Percentiles rank a stretch among this genome's conserved stretches.
Conservation (phyloP, 2,329 filamentous ascomycete genomes). For the Botryotinia convoluta region DNA sequence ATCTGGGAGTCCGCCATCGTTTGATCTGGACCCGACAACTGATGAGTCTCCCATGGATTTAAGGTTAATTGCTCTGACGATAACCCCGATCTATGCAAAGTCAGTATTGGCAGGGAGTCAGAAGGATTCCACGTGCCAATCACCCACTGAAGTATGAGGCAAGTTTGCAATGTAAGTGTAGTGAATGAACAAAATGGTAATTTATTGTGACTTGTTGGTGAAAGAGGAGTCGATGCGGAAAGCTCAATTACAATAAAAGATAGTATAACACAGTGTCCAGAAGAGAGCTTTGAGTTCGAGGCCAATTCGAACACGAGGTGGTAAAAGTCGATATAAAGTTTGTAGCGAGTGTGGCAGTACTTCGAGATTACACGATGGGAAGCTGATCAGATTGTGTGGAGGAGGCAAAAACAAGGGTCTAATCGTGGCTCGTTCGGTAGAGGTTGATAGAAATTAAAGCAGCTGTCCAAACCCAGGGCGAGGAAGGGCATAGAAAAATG, state of each 20-base stretch:
- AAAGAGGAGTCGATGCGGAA: background rate
- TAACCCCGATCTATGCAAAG: background rate
- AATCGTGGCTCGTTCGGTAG: slow-evolving; percentile 17
- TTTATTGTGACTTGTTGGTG: background rate
- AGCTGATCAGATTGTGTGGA: slow-evolving; percentile 12
- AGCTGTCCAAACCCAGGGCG: background rate
- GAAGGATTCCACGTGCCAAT: slow-evolving; percentile 2
- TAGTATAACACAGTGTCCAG: background rate
- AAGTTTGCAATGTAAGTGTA: background rate
- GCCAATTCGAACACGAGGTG: background rate
- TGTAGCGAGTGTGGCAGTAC: slow-evolving; percentile 6
- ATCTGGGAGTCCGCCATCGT: slow-evolving; percentile 16
- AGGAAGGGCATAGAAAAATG: background rate
- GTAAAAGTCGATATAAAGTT: slow-evolving; percentile 9
- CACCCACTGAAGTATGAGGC: background rate
- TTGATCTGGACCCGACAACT: slow-evolving; percentile 11
- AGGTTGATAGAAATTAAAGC: slow-evolving; percentile 6
- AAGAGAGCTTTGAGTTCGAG: background rate
- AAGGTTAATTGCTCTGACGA: background rate
- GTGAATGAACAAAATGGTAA: background rate
- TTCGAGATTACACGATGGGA: background rate
- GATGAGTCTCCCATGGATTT: slow-evolving; percentile 18
- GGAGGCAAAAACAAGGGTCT: slow-evolving; percentile 18
- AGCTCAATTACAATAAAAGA: background rate
- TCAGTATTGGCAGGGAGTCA: background rate